phyloP scores from a whole-genome alignment of 208 protist species.

The Porcisia hertigi region DNA sequence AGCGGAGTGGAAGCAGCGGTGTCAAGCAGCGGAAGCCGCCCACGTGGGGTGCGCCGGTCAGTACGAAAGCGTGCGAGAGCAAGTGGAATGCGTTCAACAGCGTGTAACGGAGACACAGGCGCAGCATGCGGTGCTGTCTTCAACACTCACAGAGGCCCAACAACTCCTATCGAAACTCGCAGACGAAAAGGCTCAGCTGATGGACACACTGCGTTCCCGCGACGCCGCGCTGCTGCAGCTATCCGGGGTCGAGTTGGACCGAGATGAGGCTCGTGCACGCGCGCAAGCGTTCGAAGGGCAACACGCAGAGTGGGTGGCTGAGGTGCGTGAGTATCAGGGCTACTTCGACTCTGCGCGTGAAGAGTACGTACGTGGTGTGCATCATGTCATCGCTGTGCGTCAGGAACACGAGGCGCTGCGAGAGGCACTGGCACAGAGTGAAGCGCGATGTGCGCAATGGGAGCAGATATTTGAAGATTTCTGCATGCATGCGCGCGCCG shows the following conservation, averaged over 20 bases:
- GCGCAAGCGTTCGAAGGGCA: conserved; percentile 24
- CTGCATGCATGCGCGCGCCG: not conserved
- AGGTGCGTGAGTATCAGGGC: not conserved
- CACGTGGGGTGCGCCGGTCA: conserved; percentile 10
- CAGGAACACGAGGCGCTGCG: conserved; percentile 29
- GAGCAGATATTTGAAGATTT: conserved; percentile 13
- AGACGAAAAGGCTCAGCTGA: conserved; percentile 24
- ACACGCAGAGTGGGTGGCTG: conserved; percentile 6
- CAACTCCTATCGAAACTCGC: conserved; percentile 14
- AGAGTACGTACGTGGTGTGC: conserved; percentile 15
- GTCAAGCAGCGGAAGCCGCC: not conserved
- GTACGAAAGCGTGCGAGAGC: conserved; percentile 9
- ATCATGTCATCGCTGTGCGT: conserved; percentile 11
- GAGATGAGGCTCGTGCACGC: conserved; percentile 24
- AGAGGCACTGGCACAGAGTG: conserved; percentile 28
- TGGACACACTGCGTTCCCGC: not conserved
- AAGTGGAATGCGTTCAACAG: conserved; percentile 14
- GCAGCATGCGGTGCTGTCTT: not conserved
- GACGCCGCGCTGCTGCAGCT: conserved; percentile 24
- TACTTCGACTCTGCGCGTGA: conserved; percentile 11
- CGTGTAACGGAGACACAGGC: conserved; percentile 9
- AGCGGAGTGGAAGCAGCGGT: conserved; percentile 25
- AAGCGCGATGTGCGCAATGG: conserved; percentile 31
- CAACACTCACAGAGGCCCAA: conserved; percentile 11
- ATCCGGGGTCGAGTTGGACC: conserved; percentile 15